Base-by-base conservation (phyloP, 164 flowering plant genomes). In the Stephania yunnanensis region DNA sequence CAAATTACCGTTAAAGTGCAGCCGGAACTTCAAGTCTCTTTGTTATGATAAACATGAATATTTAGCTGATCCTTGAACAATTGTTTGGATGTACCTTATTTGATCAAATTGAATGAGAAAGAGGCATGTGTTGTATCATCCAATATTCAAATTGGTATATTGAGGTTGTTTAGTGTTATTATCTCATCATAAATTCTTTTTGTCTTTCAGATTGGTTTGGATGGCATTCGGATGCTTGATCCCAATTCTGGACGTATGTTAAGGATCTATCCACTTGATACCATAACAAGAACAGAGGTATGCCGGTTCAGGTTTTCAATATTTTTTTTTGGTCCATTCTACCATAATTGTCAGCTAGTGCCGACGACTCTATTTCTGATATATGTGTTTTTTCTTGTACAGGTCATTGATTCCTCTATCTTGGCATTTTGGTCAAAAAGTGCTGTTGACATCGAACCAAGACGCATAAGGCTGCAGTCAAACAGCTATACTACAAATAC, bases 191-290 rank as follows among this genome's bases (percentile, higher is more conserved):
- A 15, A 9, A 10, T 50, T 25, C 25, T 25, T 25, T 25, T 58
- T 58, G 20, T 19, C 6, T 58, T 73, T 77, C 88, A 95, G 99
- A 86, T 95, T 86, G 98, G 95, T 70, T 78, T 95, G 82, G 99
- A 95, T 87, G 99, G 99, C 29, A 89, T 95, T 80, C 97, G 91
- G 11, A 93, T 95, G 97, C 95, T 95, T 81, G 99, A 95, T 81
- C 96, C 97, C 19, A 87, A 74, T 73, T 88, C 89, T 8, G 85
- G 83, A 67, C 83, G 97, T 76, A 93, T 89, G 15, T 80, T 93
- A 82, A 93, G 99, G 85, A 95, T 93, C 71, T 95, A 95, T 83
- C 91, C 97, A 10, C 90, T 95, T 68, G 99, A 95, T 80, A 90
- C 81, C 15, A 85, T 95, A 66, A 89, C 99, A 7, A 90, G 94